Evolutionary conservation across 192 early-diverging fungal genomes (phyloP).

Genomic region (Backusella circina): DNA sequence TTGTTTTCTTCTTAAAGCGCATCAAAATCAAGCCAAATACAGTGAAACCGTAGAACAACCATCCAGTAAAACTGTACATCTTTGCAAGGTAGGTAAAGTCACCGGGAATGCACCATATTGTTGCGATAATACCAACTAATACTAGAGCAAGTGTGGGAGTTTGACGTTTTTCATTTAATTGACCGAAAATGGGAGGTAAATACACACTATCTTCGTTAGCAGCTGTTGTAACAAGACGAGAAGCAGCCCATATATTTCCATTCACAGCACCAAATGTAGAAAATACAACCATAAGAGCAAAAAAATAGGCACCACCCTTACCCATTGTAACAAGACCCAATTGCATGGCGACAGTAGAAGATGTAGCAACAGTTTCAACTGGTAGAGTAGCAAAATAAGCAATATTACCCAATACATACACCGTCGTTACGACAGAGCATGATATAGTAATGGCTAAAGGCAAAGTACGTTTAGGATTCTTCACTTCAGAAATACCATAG

Average conservation of each 20-base stretch:
- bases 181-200: conserved; percentile 60
- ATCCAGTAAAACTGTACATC: conserved; percentile 69
- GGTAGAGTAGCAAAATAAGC: conserved; percentile 82
- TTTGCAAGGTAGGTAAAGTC: conserved; percentile 60
- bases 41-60: conserved; percentile 55
- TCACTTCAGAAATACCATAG: conserved; percentile 78
- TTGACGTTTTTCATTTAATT: conserved; percentile 44
- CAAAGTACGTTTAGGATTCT: conserved; percentile 67
- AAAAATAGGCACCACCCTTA: conserved; percentile 54
- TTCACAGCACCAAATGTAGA: conserved; percentile 73
- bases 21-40: conserved; percentile 39
- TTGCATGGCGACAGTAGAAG: conserved; percentile 59
- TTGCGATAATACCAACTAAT: conserved; percentile 53
- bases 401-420: conserved; percentile 77
- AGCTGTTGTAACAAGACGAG: conserved; percentile 54
- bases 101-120: conserved; percentile 57
- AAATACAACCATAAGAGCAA: conserved; percentile 66
- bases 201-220: conserved; percentile 57
- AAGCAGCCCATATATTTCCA: conserved; percentile 66
- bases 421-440: conserved; percentile 57
- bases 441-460: conserved; percentile 70
- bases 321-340: conserved; percentile 65
- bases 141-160: conserved; percentile 63
- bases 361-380: conserved; percentile 52
- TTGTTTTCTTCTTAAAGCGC: conserved; percentile 31